Conservation (phyloP, 495 filamentous ascomycete genomes). For the Lasiosphaeria ovina region DNA sequence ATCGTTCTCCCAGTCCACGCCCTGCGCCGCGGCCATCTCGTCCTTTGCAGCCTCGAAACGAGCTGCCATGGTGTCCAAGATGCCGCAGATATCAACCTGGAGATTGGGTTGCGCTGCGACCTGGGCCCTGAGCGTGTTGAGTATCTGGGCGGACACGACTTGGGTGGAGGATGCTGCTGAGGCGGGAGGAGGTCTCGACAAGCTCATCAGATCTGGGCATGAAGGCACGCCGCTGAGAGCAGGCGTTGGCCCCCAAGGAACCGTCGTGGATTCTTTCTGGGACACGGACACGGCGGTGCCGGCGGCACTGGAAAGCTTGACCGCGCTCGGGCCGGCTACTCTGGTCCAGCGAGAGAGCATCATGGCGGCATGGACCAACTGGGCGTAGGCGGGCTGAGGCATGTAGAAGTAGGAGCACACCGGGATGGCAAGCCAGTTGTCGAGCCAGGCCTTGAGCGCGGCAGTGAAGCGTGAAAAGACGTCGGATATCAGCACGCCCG, state of each 20-base stretch:
- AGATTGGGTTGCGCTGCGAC: background rate
- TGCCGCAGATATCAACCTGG: conserved; percentile 19
- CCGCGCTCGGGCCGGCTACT: background rate
- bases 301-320: background rate
- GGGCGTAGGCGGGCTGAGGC: conserved; percentile 34
- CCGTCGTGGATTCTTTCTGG: background rate
- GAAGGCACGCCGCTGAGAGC: conserved; percentile 11
- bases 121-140: background rate
- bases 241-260: background rate
- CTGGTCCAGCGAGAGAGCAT: conserved; percentile 24
- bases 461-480: conserved; percentile 30
- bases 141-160: background rate
- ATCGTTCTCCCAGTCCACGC: conserved; percentile 26
- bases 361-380: conserved; percentile 40
- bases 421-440: conserved; percentile 39
- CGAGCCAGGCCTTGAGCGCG: conserved; percentile 40
- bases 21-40: conserved; percentile 28
- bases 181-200: background rate
- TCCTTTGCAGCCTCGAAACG: conserved; percentile 28
- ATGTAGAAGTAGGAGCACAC: conserved; percentile 37
- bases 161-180: background rate
- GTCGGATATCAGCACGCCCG: conserved; percentile 20
- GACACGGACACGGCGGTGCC: background rate
- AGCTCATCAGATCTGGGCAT: conserved; percentile 13
- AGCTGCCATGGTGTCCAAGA: conserved; percentile 24